Evolutionary conservation across 164 flowering plant species (phyloP).

Genomic region (Platanus orientalis): DNA sequence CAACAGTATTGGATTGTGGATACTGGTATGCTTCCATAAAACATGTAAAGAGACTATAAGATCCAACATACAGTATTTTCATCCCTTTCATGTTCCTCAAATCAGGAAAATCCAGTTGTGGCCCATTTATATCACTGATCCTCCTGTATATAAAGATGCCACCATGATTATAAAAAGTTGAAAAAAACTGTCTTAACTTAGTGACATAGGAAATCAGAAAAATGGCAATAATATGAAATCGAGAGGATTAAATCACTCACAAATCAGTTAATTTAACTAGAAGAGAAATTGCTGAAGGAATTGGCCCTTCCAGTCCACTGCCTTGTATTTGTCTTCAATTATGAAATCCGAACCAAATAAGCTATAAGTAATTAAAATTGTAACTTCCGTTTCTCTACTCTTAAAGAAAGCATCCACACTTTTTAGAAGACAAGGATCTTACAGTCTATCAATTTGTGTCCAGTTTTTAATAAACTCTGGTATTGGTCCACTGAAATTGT

Average conservation of each 20-base stretch:
- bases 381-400: no score
- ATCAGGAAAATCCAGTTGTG: constrained; percentile 37
- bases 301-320: constrained; percentile 40
- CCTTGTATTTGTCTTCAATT: constrained; percentile 32
- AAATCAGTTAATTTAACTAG: constrained; percentile 29
- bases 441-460: constrained; percentile 33
- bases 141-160: constrained; percentile 38
- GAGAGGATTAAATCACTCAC: constrained; percentile 11
- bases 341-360: not conserved
- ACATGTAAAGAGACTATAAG: no score
- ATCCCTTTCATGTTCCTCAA: constrained; percentile 30
- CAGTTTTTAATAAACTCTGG: constrained; percentile 18
- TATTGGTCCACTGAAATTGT: not conserved
- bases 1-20: no score
- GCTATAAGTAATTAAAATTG: no score
- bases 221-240: not conserved
- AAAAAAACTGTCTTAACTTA: no score
- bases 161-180: no score
- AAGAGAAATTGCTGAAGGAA: constrained; percentile 31
- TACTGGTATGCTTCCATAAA: no score
- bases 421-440: constrained; percentile 1
- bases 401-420: no score
- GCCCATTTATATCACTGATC: constrained; percentile 60
- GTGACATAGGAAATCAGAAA: not conserved
- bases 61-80: constrained; percentile 46